A percentile compares a stretch with the other conserved stretches of the same genome.
phyloP scores from a whole-genome alignment of 2,329 filamentous ascomycete species.

The Aspergillus novoparasiticus region DNA sequence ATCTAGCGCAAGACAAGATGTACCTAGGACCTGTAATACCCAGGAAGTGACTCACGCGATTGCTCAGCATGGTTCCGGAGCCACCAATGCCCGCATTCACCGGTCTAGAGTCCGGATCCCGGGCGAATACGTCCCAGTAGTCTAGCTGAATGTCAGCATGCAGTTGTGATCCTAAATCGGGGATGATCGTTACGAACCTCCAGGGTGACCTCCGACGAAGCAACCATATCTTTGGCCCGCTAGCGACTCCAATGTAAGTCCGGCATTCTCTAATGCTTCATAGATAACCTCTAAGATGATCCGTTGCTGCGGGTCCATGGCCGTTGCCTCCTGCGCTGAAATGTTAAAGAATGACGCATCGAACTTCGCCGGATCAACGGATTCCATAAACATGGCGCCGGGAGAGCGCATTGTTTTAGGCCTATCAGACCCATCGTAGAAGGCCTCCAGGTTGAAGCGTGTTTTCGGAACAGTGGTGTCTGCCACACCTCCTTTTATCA shows the following conservation, averaged over 20 bases:
- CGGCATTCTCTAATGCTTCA: constrained; percentile 12
- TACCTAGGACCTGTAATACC: constrained; percentile 8
- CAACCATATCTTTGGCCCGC: constrained; percentile 10
- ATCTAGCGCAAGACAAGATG: neutral
- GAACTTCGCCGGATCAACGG: constrained; percentile 11
- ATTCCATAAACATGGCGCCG: constrained; percentile 16
- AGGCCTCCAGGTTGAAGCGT: constrained; percentile 8
- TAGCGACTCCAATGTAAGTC: constrained; percentile 8
- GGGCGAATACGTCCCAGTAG: constrained; percentile 6
- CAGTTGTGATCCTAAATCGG: rapidly evolving
- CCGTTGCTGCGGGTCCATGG: constrained; percentile 18
- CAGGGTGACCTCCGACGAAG: constrained; percentile 10
- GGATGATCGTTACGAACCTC: neutral
- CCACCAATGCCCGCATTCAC: constrained; percentile 3
- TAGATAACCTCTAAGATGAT: constrained; percentile 13
- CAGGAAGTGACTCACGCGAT: constrained; percentile 8
- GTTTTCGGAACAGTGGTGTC: neutral
- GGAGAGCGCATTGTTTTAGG: constrained; percentile 11
- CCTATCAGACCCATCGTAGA: constrained; percentile 11
- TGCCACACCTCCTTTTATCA: constrained; percentile 10
- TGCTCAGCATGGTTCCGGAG: constrained; percentile 7
- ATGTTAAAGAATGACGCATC: constrained; percentile 19
- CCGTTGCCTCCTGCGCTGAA: constrained; percentile 11
- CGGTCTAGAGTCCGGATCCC: constrained; percentile 4
- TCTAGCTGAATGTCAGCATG: neutral